phyloP scores from a whole-genome alignment of 352 stramenopile genomes.

The Pythium dissimile region DNA sequence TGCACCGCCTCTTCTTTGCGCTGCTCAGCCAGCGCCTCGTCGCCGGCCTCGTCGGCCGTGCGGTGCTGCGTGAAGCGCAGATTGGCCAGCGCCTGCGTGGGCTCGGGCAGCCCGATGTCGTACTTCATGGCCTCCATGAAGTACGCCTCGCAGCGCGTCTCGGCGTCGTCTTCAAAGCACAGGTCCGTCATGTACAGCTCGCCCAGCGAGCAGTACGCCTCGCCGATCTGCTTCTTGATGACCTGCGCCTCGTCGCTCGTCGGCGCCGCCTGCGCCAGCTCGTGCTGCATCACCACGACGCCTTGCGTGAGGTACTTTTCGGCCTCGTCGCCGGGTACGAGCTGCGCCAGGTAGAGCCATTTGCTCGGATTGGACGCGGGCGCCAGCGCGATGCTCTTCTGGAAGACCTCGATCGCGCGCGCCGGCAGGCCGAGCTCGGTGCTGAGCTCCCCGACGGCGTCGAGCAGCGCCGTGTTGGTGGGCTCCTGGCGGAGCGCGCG shows the following conservation, averaged over 20 bases:
- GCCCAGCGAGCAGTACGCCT: conserved; percentile 92
- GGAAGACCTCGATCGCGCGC: conserved; percentile 66
- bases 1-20: conserved; percentile 84
- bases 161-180: conserved; percentile 90
- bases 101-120: conserved; percentile 89
- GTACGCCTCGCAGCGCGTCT: conserved; percentile 90
- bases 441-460: conserved; percentile 75
- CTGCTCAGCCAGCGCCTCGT: conserved; percentile 24
- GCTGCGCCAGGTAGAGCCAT: conserved; percentile 84
- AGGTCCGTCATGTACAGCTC: conserved; percentile 98
- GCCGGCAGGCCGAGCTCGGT: conserved; percentile 83
- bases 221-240: conserved; percentile 90
- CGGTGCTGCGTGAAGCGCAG: conserved; percentile 92
- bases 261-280: conserved; percentile 39
- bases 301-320: conserved; percentile 67
- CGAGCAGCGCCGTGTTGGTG: conserved; percentile 61
- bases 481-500: conserved; percentile 71
- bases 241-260: conserved; percentile 48
- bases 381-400: conserved; percentile 61
- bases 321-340: conserved; percentile 70
- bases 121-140: conserved; percentile 89
- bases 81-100: conserved; percentile 94
- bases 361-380: conserved; percentile 76
- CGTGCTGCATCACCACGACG: conserved; percentile 58
- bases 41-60: conserved; percentile 59